Evolutionary conservation across 2,329 filamentous ascomycete species (phyloP), one percentile per base, ranked within the genome.

Genomic region (Trichoderma semiorbis): DNA sequence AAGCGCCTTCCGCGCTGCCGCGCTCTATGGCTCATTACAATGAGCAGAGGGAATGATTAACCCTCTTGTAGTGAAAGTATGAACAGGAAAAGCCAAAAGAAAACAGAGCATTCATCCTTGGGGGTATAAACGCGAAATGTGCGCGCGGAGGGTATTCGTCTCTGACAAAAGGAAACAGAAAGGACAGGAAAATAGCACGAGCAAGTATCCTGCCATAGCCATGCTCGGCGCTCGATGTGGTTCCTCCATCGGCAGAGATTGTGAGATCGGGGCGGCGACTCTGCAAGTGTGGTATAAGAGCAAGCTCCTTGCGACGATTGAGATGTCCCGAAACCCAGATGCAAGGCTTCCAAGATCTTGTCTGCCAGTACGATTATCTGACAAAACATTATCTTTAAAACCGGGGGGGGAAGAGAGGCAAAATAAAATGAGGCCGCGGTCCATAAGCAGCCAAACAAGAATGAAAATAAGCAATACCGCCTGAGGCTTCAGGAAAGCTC

Each of bases 141-240:
- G 26, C 26, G 69, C 58, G 67, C 60, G 50, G 34, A 21, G 39
- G 67, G 69, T 69, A 67, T 72, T 60, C 43, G 24, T 53, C 58
- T 57, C 43, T 68, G 55, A 73, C 73, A 72, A 70, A 63, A 65
- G 24, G 55, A 24, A 24, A 50, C 18, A 70, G 68, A 39, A 68
- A 24, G 50, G 74, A 68, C 68, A 75, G 28, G 60, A 68, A 69
- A 74, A 65, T 34, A 32, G 32, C 16, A 39, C 18, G 55, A 74
- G 75, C 65, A 63, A 30, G 24, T 47, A 36, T 53, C 47, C 57
- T 73, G 71, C 72, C 69, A 8, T 34, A 73, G 77, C 73, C 73
- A 75, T 75, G 75, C 70, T 75, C 74, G 73, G 73, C 63, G 73
- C 72, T 77, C 75, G 77, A 78, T 75, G 67, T 55, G 57, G 50